These are phyloP conservation scores for Argentina anserina DNA, from an alignment of 306 rosid genomes.

Conservation along the genomic window DNA sequence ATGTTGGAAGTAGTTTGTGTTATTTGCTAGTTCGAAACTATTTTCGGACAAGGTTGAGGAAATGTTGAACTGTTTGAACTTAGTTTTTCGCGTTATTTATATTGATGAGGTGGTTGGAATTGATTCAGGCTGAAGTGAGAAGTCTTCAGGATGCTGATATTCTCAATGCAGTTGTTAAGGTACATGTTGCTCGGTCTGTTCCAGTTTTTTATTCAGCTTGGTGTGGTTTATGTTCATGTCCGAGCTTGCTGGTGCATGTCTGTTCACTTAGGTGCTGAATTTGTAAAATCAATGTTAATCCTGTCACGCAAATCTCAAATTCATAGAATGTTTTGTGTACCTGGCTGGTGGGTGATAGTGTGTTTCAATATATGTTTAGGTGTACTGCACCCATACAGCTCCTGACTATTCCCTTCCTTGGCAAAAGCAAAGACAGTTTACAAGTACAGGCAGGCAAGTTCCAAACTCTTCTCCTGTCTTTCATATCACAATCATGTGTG, in stretches of 20 bases:
- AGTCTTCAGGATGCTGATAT: conserved; percentile 62
- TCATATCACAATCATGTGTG: background rate
- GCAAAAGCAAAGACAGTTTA: conserved; percentile 94
- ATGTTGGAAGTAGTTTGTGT: background rate
- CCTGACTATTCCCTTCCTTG: conserved; percentile 99
- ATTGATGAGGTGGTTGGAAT: conserved; percentile 15
- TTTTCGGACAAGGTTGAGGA: background rate
- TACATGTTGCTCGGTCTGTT: conserved; percentile 21
- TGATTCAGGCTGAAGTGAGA: conserved; percentile 65
- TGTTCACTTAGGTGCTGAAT: background rate
- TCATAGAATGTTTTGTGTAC: background rate
- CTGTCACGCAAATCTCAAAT: background rate
- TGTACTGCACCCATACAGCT: conserved; percentile 92
- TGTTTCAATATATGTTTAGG: conserved; percentile 40
- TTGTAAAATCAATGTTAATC: background rate
- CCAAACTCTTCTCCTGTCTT: conserved; percentile 15
- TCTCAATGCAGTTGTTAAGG: conserved; percentile 98
- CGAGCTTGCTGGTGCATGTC: background rate
- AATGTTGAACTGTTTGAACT: background rate
- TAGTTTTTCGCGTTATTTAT: background rate
- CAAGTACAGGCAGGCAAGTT: conserved; percentile 95
- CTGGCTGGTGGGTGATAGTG: background rate
- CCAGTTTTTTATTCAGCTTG: background rate
- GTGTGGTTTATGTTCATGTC: background rate
- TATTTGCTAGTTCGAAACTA: background rate